A percentile compares a stretch with the other conserved stretches of the same genome.
These are phyloP conservation scores for Russula sp. DNA, from an alignment of 768 basidiomycete species.

Conservation along the genomic window DNA sequence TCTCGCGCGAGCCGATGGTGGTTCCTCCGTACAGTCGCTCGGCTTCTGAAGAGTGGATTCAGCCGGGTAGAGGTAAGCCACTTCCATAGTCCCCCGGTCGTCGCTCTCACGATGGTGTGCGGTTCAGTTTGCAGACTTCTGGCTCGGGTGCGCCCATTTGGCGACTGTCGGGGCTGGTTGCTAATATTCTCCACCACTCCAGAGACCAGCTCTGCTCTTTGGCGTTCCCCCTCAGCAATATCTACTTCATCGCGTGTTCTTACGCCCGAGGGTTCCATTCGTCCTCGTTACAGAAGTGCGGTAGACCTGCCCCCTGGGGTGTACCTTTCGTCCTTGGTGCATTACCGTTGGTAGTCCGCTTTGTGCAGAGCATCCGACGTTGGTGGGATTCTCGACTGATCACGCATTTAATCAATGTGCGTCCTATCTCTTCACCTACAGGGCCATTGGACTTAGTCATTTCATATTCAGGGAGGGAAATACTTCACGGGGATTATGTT, in stretches of 20 bases:
- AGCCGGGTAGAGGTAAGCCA: conserved; percentile 65
- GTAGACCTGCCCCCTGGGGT: conserved; percentile 49
- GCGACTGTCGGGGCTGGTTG: neutral
- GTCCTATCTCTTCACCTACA: conserved; percentile 24
- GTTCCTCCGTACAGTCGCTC: conserved; percentile 59
- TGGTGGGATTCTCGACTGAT: conserved; percentile 67
- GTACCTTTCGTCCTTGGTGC: conserved; percentile 51
- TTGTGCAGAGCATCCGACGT: conserved; percentile 83
- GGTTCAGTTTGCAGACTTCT: conserved; percentile 75
- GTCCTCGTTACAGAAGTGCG: conserved; percentile 44
- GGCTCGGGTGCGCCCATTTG: conserved; percentile 62
- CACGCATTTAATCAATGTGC: conserved; percentile 85
- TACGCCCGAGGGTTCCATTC: conserved; percentile 53
- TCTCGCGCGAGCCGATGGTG: conserved; percentile 70
- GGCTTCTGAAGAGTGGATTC: conserved; percentile 62
- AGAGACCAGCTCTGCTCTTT: conserved; percentile 85
- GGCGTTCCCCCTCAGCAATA: conserved; percentile 62
- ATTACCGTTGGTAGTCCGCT: conserved; percentile 69
- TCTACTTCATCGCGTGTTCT: conserved; percentile 70
- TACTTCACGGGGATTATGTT: conserved; percentile 63
- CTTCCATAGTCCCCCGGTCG: neutral
- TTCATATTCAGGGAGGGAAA: conserved; percentile 65
- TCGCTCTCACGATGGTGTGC: neutral
- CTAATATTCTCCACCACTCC: neutral
- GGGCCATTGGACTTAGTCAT: conserved; percentile 1